Conservation (phyloP, 352 stramenopile genomes). For the Globisporangium spinosum region DNA sequence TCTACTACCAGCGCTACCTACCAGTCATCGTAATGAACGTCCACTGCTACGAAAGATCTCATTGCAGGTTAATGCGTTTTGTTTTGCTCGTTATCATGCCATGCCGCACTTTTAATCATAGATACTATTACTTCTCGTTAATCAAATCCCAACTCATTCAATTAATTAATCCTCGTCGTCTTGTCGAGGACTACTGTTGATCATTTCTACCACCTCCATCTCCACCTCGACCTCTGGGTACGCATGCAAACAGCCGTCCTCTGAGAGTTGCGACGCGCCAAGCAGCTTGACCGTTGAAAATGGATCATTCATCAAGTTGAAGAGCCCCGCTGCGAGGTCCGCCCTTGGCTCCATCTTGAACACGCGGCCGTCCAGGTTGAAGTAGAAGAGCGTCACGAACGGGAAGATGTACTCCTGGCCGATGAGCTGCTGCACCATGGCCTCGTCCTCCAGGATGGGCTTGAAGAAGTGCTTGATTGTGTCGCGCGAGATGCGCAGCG, state of each 20-base stretch:
- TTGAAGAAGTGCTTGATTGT: slow-evolving; percentile 69
- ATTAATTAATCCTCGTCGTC: neutral
- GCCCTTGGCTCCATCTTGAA: slow-evolving; percentile 52
- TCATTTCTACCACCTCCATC: neutral
- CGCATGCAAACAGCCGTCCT: slow-evolving; percentile 50
- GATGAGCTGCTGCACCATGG: slow-evolving; percentile 59
- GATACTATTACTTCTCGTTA: neutral
- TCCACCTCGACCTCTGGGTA: slow-evolving; percentile 27
- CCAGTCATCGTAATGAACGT: neutral
- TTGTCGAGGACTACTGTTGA: neutral
- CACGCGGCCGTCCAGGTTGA: slow-evolving; percentile 43
- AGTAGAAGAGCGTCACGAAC: slow-evolving; percentile 52
- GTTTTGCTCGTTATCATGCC: neutral
- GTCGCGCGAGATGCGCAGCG: slow-evolving; percentile 54
- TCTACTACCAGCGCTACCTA: neutral
- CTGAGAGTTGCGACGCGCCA: slow-evolving; percentile 41
- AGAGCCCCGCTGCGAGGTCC: slow-evolving; percentile 43
- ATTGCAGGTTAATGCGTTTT: no score
- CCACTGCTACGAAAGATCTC: no score
- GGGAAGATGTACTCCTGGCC: slow-evolving; percentile 55
- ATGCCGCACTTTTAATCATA: neutral
- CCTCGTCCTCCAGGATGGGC: slow-evolving; percentile 46
- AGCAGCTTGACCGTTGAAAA: slow-evolving; percentile 56
- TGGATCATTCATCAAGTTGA: slow-evolving; percentile 50
- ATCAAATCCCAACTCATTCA: neutral